These are phyloP conservation scores for Hemisphaericaspora lyxosophila DNA, from an alignment of 1,139 yeast genomes.

Conservation along the genomic window DNA sequence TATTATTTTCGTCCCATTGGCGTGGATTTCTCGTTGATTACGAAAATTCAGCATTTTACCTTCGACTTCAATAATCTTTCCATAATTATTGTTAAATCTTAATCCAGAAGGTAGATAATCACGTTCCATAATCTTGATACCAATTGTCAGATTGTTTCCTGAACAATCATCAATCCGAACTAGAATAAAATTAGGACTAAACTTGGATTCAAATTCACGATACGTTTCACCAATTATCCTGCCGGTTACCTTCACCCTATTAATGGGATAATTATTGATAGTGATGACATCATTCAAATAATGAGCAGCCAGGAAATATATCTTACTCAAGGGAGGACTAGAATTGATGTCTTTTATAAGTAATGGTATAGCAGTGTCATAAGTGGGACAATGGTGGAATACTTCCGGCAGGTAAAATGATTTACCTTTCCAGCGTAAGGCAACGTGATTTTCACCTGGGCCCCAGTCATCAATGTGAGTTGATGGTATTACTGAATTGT, in stretches of 20 bases:
- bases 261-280: slow-evolving; percentile 20
- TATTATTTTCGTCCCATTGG: slow-evolving; percentile 21
- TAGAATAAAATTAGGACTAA: slow-evolving; percentile 8
- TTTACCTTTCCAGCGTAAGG: slow-evolving; percentile 10
- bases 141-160: slow-evolving; percentile 12
- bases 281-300: slow-evolving; percentile 14
- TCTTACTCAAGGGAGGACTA: slow-evolving; percentile 9
- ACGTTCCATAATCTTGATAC: slow-evolving; percentile 11
- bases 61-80: slow-evolving; percentile 16
- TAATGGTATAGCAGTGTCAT: slow-evolving; percentile 13
- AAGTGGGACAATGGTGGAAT: slow-evolving; percentile 18
- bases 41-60: slow-evolving; percentile 9
- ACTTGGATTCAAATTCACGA: slow-evolving; percentile 7
- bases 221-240: slow-evolving; percentile 17
- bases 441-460: slow-evolving; percentile 20
- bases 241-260: slow-evolving; percentile 15
- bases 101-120: slow-evolving; percentile 13
- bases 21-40: slow-evolving; percentile 21
- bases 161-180: slow-evolving; percentile 19
- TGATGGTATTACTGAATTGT: background rate
- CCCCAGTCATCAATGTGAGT: slow-evolving; percentile 13
- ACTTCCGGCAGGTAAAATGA: slow-evolving; percentile 19
- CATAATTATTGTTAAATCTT: slow-evolving; percentile 16
- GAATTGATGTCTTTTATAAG: slow-evolving; percentile 17
- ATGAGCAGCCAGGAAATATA: slow-evolving; percentile 14